Base-by-base conservation (phyloP, 2,329 filamentous ascomycete genomes). In the Westerdykella aurantiaca region DNA sequence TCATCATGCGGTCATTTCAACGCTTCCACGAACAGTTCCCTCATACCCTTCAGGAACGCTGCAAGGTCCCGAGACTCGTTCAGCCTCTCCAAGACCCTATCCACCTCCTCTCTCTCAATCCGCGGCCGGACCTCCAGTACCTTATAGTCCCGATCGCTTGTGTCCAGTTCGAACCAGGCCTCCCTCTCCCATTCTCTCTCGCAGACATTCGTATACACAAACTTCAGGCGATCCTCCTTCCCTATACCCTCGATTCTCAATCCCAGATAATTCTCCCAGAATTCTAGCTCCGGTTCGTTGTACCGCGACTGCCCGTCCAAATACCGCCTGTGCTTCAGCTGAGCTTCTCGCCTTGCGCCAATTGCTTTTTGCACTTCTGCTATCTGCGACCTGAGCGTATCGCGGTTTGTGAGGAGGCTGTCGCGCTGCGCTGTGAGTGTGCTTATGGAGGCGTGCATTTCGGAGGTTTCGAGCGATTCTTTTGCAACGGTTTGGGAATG, bases 181-280 rank as follows among this genome's bases (percentile, higher is more conserved):
- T 97, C 90, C 46, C 82, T 78, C 56, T 90, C 87, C 84, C 87
- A 90, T 62, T 93, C 84, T 58, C 82, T 80, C 71, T 95, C 88
- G 61, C 94, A 82, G 37, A 97, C 75, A 66, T 94, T 87, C 22
- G 82, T 86, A 63, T 88, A 98, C 2, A 93, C 79, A 65, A 98
- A 95, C 68, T 91, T 91, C 55, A 98, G 74, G 21, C 86, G 79
- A 68, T 96, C 90, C 50, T 87, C 83, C 61, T 81, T 79, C 1
- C 88, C 90, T 0, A 87, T 86, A 1, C 91, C 91, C 63, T 97
- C 91, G 60, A 98, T 94, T 48, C 85, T 77, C 63, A 97, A 68
- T 46, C 91, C 90, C 47, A 98, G 73, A 63, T 91, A 93, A 43
- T 85, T 85, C 65, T 95, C 86, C 93, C 93, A 98, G 64, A 97